Evolutionary conservation across 192 early-diverging fungal genomes (phyloP), one percentile per base, ranked within the genome.

Genomic region (Coemansia sp.): DNA sequence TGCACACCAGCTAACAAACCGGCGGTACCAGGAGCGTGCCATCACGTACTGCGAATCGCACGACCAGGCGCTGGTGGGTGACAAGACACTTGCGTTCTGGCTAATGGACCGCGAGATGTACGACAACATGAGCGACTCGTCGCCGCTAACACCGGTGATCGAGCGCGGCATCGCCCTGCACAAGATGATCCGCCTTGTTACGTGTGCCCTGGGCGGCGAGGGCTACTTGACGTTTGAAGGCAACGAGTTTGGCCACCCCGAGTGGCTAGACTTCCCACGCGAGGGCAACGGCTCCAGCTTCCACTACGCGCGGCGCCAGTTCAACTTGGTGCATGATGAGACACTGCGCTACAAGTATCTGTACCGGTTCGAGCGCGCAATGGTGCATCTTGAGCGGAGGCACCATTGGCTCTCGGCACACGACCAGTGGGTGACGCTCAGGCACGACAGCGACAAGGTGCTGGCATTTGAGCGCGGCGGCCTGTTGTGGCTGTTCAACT

Each of bases 101-200:
- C 79, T 98, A 58, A 98, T 98, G 96, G 96, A 98, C 81, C 91
- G 92, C 78, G 95, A 98, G 78, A 98, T 98, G 96, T 98, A 98
- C 75, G 88, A 87, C 25, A 81, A 93, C 77, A 98, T 98, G 96
- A 92, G 89, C 54, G 87, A 90, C 60, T 56, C 91, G 31, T 86
- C 86, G 2, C 76, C 81, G 47, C 64, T 90, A 63, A 97, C 95
- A n/a, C 90, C 93, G 21, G 85, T 93, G 7, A 92, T 98, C 70
- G 95, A 97, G 76, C 89, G 96, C 54, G 96, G 96, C 25, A 65
- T 98, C 23, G 88, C 95, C 30, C 78, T 98, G 65, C 96, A 98
- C 83, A 98, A 98, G 78, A 89, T 98, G 92, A 97, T 98, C 67
- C 84, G 93, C 26, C 80, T 98, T 30, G 74, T 98, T 1, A 96